Percentiles rank a stretch among this genome's conserved stretches.
These are phyloP conservation scores for Globisporangium yorkense DNA, from an alignment of 352 stramenopile species.

Conservation along the genomic window DNA sequence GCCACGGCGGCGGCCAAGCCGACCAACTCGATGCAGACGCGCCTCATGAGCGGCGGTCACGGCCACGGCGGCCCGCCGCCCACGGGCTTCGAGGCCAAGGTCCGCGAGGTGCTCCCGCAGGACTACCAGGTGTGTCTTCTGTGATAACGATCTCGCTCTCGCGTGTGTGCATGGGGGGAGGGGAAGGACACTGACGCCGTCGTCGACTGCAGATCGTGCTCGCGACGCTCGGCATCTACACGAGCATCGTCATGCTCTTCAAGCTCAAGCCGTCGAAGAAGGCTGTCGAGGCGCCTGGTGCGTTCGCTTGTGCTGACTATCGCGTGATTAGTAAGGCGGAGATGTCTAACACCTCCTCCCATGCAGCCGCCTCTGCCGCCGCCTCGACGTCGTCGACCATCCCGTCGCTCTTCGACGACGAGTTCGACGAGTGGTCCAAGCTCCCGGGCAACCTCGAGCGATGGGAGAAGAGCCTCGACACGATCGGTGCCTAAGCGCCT, in stretches of 20 bases:
- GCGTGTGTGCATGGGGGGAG: no score
- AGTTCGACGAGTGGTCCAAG: conserved; percentile 86
- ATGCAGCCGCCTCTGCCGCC: conserved; percentile 23
- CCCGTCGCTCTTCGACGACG: conserved; percentile 79
- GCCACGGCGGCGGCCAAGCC: conserved; percentile 39
- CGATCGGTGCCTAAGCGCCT: conserved; percentile 62
- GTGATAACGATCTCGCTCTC: not conserved
- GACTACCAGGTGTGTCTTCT: conserved; percentile 70
- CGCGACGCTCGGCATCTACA: conserved; percentile 77
- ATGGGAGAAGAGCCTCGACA: conserved; percentile 87
- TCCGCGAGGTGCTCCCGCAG: conserved; percentile 76
- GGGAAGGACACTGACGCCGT: not conserved
- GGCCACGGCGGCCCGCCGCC: conserved; percentile 46
- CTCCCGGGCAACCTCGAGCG: conserved; percentile 77
- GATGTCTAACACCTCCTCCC: not conserved
- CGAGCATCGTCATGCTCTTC: conserved; percentile 72
- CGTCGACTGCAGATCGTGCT: conserved; percentile 58
- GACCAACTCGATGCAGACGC: conserved; percentile 48
- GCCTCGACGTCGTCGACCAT: conserved; percentile 50
- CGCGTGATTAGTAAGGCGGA: not conserved
- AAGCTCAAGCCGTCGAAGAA: conserved; percentile 85
- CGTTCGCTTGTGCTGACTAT: not conserved
- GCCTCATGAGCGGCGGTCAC: conserved; percentile 69
- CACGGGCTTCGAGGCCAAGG: conserved; percentile 80
- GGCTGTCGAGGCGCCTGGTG: conserved; percentile 49